Base-by-base conservation (phyloP, 768 basidiomycete genomes). In the Lactarius psammicola region DNA sequence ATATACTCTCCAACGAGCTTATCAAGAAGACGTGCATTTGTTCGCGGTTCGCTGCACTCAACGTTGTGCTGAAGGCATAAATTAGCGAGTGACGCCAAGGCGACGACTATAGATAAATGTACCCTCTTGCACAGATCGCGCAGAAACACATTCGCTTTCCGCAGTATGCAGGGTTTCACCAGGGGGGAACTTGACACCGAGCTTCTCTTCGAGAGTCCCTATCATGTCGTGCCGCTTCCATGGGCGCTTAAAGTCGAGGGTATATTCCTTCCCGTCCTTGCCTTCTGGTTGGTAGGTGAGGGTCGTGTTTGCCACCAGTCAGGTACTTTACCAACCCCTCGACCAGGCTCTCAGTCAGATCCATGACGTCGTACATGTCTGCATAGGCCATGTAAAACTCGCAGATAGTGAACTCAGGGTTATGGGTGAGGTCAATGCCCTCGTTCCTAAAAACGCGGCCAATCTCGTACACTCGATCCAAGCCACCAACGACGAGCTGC, bases 331-430 rank as follows among this genome's bases (percentile, higher is more conserved):
- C 96, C 77, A 99, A 78, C 9, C 95, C 93, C 73, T 95, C 92
- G 20, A 98, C 75, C 80, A 99, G 82, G 51, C 80, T 78, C 78
- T 99, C 97, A 18, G 97, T 99, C 64, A 98, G 83, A 49, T 98
- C 97, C 96, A 99, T 98, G 64, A 98, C 65, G 74, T 98, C 97
- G 80, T 93, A 90, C 95, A 96, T 95, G 76, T 98, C 97, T 65
- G 97, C 97, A 72, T 98, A 98, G 34, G 97, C 96, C 96, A 99
- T 98, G 75, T 98, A 99, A 79, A 99, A 98, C 80, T 99, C 96
- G 84, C 96, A 98, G 79, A 98, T 96, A 6, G 94, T 92, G 80
- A 98, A 98, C 76, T 99, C 97, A 70, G 97, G 97, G 78, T 99
- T 99, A 77, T 99, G 97, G 20, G 97, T 99, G 70, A 99, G 80